Conservation (phyloP, 2,329 filamentous ascomycete species). For the Hypoxylon sp. region DNA sequence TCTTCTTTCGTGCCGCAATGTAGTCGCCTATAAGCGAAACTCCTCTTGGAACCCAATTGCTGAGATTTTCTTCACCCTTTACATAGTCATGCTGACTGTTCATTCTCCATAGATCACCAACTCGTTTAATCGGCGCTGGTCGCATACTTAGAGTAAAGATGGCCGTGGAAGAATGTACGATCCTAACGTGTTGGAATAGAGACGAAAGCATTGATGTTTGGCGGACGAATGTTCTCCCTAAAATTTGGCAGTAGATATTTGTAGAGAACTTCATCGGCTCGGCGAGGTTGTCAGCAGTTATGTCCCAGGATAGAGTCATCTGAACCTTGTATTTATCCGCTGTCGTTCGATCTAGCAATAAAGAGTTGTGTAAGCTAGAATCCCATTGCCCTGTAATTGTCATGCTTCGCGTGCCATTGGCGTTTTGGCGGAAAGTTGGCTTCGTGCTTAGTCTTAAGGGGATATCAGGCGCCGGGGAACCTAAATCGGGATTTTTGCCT, state of each 20-base stretch:
- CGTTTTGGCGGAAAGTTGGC: constrained; percentile 85
- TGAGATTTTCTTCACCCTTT: constrained; percentile 91
- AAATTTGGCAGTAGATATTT: constrained; percentile 84
- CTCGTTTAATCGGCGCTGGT: constrained; percentile 89
- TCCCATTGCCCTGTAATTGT: constrained; percentile 96
- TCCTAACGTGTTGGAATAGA: constrained; percentile 85
- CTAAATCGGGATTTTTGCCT: constrained; percentile 87
- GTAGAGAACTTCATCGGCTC: constrained; percentile 90
- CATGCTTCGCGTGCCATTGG: constrained; percentile 90
- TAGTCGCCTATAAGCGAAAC: constrained; percentile 93
- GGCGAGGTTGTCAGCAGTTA: constrained; percentile 85
- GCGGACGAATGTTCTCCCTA: constrained; percentile 86
- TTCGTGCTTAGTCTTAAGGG: constrained; percentile 81
- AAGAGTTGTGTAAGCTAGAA: constrained; percentile 89
- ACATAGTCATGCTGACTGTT: constrained; percentile 96
- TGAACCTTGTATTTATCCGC: constrained; percentile 94
- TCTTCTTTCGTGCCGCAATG: constrained; percentile 80
- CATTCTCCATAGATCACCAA: constrained; percentile 95
- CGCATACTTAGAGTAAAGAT: constrained; percentile 91
- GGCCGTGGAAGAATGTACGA: constrained; percentile 87
- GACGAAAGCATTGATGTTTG: constrained; percentile 89
- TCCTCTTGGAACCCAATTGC: constrained; percentile 88
- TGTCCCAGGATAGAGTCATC: constrained; percentile 88
- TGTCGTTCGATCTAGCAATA: constrained; percentile 94
- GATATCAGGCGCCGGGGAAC: constrained; percentile 79